Conservation (phyloP, 148 eudicot species). For the Dysphania ambrosioides region DNA sequence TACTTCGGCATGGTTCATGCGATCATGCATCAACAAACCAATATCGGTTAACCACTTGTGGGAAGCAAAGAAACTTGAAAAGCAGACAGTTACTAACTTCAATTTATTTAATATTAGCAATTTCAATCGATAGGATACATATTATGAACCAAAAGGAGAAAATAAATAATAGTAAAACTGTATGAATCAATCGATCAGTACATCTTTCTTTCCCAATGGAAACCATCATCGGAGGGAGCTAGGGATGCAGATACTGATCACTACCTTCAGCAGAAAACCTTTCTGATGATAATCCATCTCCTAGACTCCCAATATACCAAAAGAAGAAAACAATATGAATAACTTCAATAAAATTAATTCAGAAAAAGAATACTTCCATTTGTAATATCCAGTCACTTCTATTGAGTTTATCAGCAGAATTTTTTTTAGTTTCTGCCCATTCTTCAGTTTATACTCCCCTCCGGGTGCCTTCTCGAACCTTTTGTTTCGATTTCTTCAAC, state of each 20-base stretch:
- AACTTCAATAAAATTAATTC: constrained; percentile 5
- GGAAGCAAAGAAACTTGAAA: not conserved
- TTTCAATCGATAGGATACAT: constrained; percentile 1
- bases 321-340: constrained; percentile 29
- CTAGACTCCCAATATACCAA: constrained; percentile 29
- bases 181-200: constrained; percentile 30
- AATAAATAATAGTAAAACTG: constrained; percentile 12
- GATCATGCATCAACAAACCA: too few relatives aligned
- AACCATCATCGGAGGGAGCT: constrained; percentile 22
- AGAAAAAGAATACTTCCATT: constrained; percentile 24
- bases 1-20: too few relatives aligned
- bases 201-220: not conserved
- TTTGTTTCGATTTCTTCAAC: constrained; percentile 13
- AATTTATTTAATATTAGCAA: constrained; percentile 18
- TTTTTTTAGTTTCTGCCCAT: constrained; percentile 17
- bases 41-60: not conserved
- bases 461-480: constrained; percentile 11
- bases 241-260: constrained; percentile 34
- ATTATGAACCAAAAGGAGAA: not conserved
- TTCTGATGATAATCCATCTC: constrained; percentile 36
- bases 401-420: constrained; percentile 25
- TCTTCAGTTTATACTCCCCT: constrained; percentile 21
- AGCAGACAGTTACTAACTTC: not conserved
- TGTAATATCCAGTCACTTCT: constrained; percentile 21
- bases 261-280: constrained; percentile 26